phyloP scores from a whole-genome alignment of 2,329 filamentous ascomycete genomes.

The Diplocarpon rosae region DNA sequence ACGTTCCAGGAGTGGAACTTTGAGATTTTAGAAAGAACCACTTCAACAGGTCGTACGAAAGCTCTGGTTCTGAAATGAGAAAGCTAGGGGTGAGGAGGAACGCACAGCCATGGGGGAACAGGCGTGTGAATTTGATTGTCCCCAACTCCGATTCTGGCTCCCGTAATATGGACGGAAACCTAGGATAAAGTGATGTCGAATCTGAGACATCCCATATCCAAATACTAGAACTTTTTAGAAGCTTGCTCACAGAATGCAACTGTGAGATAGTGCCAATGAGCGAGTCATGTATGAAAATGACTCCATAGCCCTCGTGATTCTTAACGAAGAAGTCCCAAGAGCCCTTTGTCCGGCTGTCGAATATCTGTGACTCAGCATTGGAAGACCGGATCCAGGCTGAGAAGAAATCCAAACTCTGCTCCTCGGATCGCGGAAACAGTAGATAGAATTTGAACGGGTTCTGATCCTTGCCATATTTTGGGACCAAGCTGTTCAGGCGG shows the following conservation, averaged over 20 bases:
- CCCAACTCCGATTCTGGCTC: slow-evolving; percentile 22
- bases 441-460: slow-evolving; percentile 34
- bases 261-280: slow-evolving; percentile 12
- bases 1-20: slow-evolving; percentile 9
- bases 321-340: slow-evolving; percentile 37
- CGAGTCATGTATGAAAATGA: slow-evolving; percentile 24
- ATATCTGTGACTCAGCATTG: slow-evolving; percentile 33
- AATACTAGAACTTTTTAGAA: slow-evolving; percentile 2
- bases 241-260: slow-evolving; percentile 11
- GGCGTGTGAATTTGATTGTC: slow-evolving; percentile 28
- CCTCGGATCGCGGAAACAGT: slow-evolving; percentile 34
- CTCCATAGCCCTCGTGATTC: slow-evolving; percentile 9
- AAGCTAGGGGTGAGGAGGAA: slow-evolving; percentile 42
- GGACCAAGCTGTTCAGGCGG: slow-evolving; percentile 13
- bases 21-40: slow-evolving; percentile 29
- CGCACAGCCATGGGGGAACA: slow-evolving; percentile 36
- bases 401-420: slow-evolving; percentile 30
- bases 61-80: slow-evolving; percentile 34
- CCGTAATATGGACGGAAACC: slow-evolving; percentile 22
- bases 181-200: slow-evolving; percentile 15
- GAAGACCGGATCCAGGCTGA: slow-evolving; percentile 34
- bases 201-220: slow-evolving; percentile 22
- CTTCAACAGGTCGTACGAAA: slow-evolving; percentile 30
- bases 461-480: background rate
- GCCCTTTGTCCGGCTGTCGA: slow-evolving; percentile 31